Evolutionary conservation across 768 basidiomycete genomes (phyloP).

Genomic region (Floccularia luteovirens): DNA sequence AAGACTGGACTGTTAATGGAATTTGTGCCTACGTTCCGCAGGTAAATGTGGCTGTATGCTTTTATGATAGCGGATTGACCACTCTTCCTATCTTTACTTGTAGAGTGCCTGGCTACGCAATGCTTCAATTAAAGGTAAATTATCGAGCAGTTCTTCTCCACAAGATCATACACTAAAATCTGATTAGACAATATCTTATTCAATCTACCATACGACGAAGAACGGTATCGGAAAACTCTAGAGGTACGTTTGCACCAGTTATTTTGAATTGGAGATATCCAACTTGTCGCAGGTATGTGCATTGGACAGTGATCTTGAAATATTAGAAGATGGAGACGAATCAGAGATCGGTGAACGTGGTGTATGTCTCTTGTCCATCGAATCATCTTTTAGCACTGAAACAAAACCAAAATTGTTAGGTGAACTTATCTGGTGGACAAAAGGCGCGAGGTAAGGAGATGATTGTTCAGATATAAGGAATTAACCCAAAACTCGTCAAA

Average conservation of each 20-base stretch:
- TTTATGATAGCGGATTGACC: background rate
- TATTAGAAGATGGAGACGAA: slow-evolving; percentile 83
- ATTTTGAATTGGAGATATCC: slow-evolving; percentile 11
- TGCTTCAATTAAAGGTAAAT: slow-evolving; percentile 46
- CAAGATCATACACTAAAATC: slow-evolving; percentile 1
- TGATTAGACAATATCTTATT: slow-evolving; percentile 66
- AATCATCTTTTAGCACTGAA: too few species aligned
- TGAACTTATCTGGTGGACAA: slow-evolving; percentile 4
- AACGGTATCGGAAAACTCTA: slow-evolving; percentile 71
- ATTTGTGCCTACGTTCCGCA: slow-evolving; percentile 87
- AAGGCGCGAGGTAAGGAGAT: slow-evolving; percentile 17
- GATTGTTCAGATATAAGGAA: background rate
- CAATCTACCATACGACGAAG: slow-evolving; percentile 70
- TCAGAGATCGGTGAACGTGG: slow-evolving; percentile 86
- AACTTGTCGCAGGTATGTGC: slow-evolving; percentile 41
- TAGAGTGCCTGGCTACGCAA: slow-evolving; percentile 59
- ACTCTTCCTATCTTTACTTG: background rate
- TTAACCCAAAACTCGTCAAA: slow-evolving; percentile 1
- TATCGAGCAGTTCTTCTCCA: background rate
- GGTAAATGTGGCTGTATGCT: slow-evolving; percentile 22
- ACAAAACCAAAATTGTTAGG: too few species aligned
- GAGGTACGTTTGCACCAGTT: slow-evolving; percentile 45
- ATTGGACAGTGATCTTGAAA: slow-evolving; percentile 65
- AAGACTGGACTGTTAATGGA: slow-evolving; percentile 66
- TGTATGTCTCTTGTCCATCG: slow-evolving; percentile 40